Base-by-base conservation (phyloP, 2,329 filamentous ascomycete genomes). In the Apiospora marii region DNA sequence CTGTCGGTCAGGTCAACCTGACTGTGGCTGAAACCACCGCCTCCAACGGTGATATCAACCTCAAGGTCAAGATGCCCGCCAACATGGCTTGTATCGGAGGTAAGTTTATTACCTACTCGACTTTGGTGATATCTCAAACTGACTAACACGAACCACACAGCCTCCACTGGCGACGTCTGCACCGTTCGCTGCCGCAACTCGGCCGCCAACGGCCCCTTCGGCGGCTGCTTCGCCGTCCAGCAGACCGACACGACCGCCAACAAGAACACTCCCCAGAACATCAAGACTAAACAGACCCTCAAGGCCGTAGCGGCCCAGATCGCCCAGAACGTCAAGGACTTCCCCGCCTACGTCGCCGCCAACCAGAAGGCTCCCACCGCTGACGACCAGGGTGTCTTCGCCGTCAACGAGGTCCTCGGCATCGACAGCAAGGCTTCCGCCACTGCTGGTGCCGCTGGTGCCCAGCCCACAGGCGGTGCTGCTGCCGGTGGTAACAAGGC, bases 151-250 rank as follows among this genome's bases (percentile, higher is more conserved):
- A 41, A 10, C 44, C 44, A 22, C 8, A 37, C 71, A 81, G 80
- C 79, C 30, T 83, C 85, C 0, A 85, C 85, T 1, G 85, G 85
- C 67, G 80, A 84, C 37, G 75, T 85, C 48, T 85, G 83, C 75
- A 84, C 83, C 10, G 77, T 85, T 24, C 80, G 83, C 30, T 85
- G 83, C 78, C 78, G 79, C 53, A 85, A 85, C 75, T 77, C 77
- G 3, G 79, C 81, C 0, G 74, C 72, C 13, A 58, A 53, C 10
- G 72, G 72, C 10, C 72, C 72, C 41, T 79, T 79, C 58, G 83
- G 83, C 44, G 83, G 83, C n/a, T 85, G 83, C 75, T 80, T 84
- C 71, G 79, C 82, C 19, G 78, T 84, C 41, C 81, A 84, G 76
- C 84, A 87, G 77, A 84, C 82, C 27, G 84, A 86, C 69, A 73